Percentiles rank a stretch among this genome's conserved stretches.
phyloP scores from a whole-genome alignment of 169 alveolate genomes.

The Plasmodium cynomolgi region DNA sequence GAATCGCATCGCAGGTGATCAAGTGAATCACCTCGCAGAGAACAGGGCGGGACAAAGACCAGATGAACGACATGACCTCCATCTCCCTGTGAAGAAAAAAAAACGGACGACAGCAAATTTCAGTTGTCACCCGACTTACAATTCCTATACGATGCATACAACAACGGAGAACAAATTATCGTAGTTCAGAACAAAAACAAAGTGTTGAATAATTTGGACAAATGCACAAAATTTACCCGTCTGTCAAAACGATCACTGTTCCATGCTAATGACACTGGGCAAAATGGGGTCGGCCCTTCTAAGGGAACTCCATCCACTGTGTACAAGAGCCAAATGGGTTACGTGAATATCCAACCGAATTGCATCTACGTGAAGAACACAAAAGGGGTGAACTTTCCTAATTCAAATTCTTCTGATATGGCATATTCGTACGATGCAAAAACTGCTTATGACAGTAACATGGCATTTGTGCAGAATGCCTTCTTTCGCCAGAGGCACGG shows the following conservation, averaged over 20 bases:
- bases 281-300: neutral
- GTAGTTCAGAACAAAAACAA: constrained; percentile 19
- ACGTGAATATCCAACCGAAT: neutral
- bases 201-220: constrained; percentile 19
- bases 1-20: neutral
- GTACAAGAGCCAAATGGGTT: neutral
- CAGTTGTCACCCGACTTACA: constrained; percentile 50
- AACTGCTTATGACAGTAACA: neutral
- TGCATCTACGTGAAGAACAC: neutral
- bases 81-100: neutral
- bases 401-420: neutral
- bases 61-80: neutral
- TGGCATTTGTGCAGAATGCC: neutral
- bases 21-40: neutral
- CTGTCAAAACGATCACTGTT: constrained; percentile 25
- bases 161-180: constrained; percentile 45
- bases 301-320: neutral
- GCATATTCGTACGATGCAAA: neutral
- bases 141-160: constrained; percentile 43
- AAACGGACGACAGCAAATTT: neutral
- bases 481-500: neutral
- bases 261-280: neutral
- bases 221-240: constrained; percentile 3
- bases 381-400: neutral
- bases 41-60: neutral